Evolutionary conservation across 2,329 filamentous ascomycete species (phyloP).

Genomic region (Sporothrix dimorphospora): DNA sequence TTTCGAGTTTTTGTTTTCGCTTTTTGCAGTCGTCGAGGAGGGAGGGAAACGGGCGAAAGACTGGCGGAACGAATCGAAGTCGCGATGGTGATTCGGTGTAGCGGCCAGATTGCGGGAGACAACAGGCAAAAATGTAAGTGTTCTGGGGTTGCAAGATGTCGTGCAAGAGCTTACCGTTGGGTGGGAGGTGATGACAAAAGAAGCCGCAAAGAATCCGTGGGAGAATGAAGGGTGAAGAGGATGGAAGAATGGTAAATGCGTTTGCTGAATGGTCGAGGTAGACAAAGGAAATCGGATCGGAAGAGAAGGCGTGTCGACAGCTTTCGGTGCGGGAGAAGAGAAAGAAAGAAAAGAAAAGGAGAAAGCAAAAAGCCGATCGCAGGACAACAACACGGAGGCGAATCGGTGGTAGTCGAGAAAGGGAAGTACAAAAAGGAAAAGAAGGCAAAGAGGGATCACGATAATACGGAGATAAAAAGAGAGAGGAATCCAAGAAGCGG

Average conservation of each 20-base stretch:
- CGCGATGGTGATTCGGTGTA: background rate
- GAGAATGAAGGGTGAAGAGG: background rate
- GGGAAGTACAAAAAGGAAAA: background rate
- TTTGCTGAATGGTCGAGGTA: background rate
- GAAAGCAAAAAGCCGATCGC: background rate
- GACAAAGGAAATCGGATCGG: background rate
- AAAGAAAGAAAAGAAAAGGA: background rate
- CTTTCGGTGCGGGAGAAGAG: background rate
- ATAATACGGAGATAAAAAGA: background rate
- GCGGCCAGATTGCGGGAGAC: background rate
- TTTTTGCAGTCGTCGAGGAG: background rate
- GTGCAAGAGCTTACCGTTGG: constrained; percentile 13
- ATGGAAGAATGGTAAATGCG: background rate
- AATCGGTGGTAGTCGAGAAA: constrained; percentile 8
- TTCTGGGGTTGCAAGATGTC: background rate
- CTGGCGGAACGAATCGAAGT: background rate
- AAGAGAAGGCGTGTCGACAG: background rate
- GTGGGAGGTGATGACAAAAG: background rate
- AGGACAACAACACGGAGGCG: background rate
- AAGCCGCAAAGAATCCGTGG: background rate
- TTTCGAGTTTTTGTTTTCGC: no score
- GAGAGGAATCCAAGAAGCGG: constrained; percentile 14
- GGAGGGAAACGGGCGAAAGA: background rate
- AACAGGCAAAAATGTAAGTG: background rate
- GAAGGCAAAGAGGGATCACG: background rate